Base-by-base conservation (phyloP, 768 basidiomycete species). In the Pulveroboletus sp. region DNA sequence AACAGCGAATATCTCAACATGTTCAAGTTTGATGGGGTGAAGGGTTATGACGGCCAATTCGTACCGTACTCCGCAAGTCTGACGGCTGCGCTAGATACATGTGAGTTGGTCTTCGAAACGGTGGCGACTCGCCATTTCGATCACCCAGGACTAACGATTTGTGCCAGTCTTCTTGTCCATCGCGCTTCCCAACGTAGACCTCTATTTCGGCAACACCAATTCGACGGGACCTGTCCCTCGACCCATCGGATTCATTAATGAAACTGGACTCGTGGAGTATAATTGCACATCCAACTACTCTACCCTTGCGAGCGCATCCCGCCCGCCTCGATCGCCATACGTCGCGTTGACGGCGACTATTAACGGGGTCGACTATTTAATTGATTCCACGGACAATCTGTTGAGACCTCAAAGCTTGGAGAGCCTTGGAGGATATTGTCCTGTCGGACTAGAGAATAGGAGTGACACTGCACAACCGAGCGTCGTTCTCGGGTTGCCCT, bases 301-400 rank as follows among this genome's bases (percentile, higher is more conserved):
- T n/a, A 0, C 27, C 14, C 3, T 2, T 20, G 23, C 23, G 6
- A n/a, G 14, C 10, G 30, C 42, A 13, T 24, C 53, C 7, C 19
- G 3, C 20, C 29, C 46, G 2, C 57, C 60, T 13, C 31, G 50
- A 17, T 50, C 46, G 0, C 64, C 57, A 1, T 65, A 61, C 34
- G 56, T 62, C 5, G 54, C 63, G 30, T 43, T 67, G n/a, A 59
- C 61, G 8, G 43, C 47, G 20, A 65, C 62, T 1, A 68, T 67
- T 50, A 67, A 68, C 17, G 67, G 65, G 6, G 54, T 68, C 23
- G 67, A 67, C 38, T 67, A 67, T 48, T 60, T 34, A 30, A 58
- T 67, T 8, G 67, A 68, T 40, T 63, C 65, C 1, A 22, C 43
- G 1, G 41, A 45, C 30, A 67, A 58, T 23, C 46, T 63, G 13